phyloP scores from a whole-genome alignment of 768 basidiomycete species.

The Clitopilus hobsonii region DNA sequence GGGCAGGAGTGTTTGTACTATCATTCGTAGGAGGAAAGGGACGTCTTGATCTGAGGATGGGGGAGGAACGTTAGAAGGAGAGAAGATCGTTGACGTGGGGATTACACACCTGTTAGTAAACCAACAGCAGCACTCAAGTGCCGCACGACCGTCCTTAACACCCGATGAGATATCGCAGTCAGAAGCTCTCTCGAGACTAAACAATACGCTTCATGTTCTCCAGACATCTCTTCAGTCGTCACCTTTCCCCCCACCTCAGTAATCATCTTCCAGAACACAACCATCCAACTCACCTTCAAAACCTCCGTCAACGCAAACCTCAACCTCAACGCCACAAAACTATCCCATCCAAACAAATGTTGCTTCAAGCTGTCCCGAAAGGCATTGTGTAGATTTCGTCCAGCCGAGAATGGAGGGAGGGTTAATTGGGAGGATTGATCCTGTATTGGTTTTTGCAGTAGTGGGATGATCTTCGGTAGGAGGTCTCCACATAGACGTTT shows the following conservation, averaged over 20 bases:
- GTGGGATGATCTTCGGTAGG: slow-evolving; percentile 39
- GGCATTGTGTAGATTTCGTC: slow-evolving; percentile 21
- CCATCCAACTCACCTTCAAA: slow-evolving; percentile 35
- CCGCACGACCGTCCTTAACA: slow-evolving; percentile 51
- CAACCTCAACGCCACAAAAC: slow-evolving; percentile 49
- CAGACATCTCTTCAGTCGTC: slow-evolving; percentile 41
- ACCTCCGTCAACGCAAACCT: slow-evolving; percentile 49
- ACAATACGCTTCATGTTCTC: slow-evolving; percentile 42
- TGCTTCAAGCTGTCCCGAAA: slow-evolving; percentile 47
- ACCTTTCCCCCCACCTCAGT: background rate
- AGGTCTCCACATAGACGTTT: slow-evolving; percentile 28
- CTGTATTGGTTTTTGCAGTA: slow-evolving; percentile 27
- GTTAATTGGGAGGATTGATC: slow-evolving; percentile 30
- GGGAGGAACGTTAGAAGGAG: slow-evolving; percentile 2
- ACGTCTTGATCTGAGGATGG: slow-evolving; percentile 46
- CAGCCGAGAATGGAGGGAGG: slow-evolving; percentile 23
- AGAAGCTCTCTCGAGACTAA: slow-evolving; percentile 47
- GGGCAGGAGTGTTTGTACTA: slow-evolving; percentile 54
- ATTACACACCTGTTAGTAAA: slow-evolving; percentile 43
- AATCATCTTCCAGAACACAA: background rate
- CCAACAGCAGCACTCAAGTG: slow-evolving; percentile 45
- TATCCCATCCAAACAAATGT: slow-evolving; percentile 62
- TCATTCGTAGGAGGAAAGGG: slow-evolving; percentile 60
- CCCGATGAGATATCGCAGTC: slow-evolving; percentile 45
- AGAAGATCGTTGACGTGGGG: slow-evolving; percentile 1